Conservation (phyloP, 1,139 yeast genomes). For the Suhomyces wounanorum region DNA sequence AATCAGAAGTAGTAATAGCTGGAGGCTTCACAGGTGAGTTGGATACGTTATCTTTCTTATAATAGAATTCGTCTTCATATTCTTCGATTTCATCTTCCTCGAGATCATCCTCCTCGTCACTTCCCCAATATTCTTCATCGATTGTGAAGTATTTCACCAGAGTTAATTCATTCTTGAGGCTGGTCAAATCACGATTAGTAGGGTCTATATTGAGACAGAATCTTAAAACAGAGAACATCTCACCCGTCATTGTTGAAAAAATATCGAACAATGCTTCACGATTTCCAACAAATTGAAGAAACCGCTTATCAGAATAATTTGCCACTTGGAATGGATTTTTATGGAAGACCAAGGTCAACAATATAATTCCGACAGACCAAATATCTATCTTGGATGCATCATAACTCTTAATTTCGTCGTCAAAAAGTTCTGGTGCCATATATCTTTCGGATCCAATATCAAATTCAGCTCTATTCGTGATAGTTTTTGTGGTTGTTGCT, state of each 20-base stretch:
- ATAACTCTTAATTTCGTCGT: constrained; percentile 59
- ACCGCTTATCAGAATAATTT: constrained; percentile 79
- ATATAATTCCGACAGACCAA: constrained; percentile 90
- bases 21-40: constrained; percentile 13
- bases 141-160: constrained; percentile 72
- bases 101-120: constrained; percentile 49
- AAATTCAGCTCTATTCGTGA: constrained; percentile 61
- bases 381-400: constrained; percentile 87
- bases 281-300: constrained; percentile 81
- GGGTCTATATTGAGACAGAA: constrained; percentile 85
- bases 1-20: constrained; percentile 14
- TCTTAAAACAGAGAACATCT: constrained; percentile 80
- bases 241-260: constrained; percentile 86
- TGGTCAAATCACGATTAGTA: constrained; percentile 67
- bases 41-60: constrained; percentile 15
- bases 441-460: constrained; percentile 94
- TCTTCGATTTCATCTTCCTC: constrained; percentile 24
- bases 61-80: constrained; percentile 24
- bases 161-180: constrained; percentile 60
- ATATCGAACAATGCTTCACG: constrained; percentile 91
- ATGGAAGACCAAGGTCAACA: constrained; percentile 83
- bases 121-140: constrained; percentile 70
- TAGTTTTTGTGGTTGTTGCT: constrained; percentile 66
- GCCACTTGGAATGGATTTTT: constrained; percentile 90
- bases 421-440: constrained; percentile 95